These are phyloP conservation scores for Didymella segeticola DNA, from an alignment of 2,329 filamentous ascomycete genomes.

Conservation along the genomic window DNA sequence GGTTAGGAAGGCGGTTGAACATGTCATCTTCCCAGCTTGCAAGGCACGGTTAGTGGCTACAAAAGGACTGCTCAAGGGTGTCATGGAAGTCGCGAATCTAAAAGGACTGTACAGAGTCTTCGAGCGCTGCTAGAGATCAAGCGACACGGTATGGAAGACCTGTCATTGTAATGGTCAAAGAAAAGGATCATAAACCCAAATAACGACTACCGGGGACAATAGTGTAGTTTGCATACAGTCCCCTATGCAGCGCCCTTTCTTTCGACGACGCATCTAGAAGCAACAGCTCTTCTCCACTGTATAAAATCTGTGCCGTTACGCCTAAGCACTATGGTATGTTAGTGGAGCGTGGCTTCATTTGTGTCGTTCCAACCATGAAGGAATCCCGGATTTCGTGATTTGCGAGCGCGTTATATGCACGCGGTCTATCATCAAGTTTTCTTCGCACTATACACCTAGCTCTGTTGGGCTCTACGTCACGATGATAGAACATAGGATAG, in stretches of 20 bases:
- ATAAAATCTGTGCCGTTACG: no score
- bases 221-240: not conserved
- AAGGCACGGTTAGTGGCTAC: conserved; percentile 84
- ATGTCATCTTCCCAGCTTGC: conserved; percentile 89
- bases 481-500: not conserved
- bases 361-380: no score
- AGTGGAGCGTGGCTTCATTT: no score
- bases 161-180: no score
- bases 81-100: conserved; percentile 87
- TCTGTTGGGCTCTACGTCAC: not conserved
- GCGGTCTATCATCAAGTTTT: conserved; percentile 16
- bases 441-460: not conserved
- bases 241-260: conserved; percentile 31
- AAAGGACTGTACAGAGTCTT: conserved; percentile 95
- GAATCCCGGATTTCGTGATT: not conserved
- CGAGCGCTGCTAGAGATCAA: conserved; percentile 73
- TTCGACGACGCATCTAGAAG: conserved; percentile 33
- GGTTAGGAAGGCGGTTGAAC: conserved; percentile 78
- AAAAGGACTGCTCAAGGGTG: conserved; percentile 73
- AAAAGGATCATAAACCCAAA: not conserved
- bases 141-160: not conserved
- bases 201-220: not conserved
- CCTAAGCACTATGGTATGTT: no score
- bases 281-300: conserved; percentile 37
- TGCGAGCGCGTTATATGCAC: not conserved